A percentile compares a stretch with the other conserved stretches of the same genome.
Conservation (phyloP, 2,329 filamentous ascomycete species). For the Ophiosphaerella narmari region DNA sequence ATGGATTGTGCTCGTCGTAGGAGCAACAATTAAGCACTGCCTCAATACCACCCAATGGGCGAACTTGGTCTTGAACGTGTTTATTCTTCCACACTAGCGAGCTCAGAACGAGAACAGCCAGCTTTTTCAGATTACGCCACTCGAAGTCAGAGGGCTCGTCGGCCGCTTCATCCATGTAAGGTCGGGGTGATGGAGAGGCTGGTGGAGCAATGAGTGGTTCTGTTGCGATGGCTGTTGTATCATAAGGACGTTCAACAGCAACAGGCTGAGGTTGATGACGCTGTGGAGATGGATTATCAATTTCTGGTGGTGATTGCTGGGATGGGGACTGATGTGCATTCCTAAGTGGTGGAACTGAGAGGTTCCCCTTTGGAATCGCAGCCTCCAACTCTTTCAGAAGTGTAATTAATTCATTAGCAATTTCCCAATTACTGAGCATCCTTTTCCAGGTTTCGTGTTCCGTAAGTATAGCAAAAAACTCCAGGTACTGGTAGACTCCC, state of each 20-base stretch:
- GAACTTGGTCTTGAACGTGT: slow-evolving; percentile 84
- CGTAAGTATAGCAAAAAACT: slow-evolving; percentile 88
- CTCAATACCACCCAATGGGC: slow-evolving; percentile 83
- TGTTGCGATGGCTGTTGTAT: slow-evolving; percentile 52
- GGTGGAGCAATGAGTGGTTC: slow-evolving; percentile 49
- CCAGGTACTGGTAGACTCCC: slow-evolving; percentile 89
- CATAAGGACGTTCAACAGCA: slow-evolving; percentile 69
- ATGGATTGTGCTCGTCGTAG: slow-evolving; percentile 92
- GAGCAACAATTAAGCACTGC: slow-evolving; percentile 85
- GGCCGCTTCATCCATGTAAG: slow-evolving; percentile 51
- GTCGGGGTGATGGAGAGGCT: slow-evolving; percentile 46
- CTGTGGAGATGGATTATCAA: slow-evolving; percentile 12
- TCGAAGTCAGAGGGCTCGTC: slow-evolving; percentile 70
- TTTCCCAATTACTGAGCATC: slow-evolving; percentile 89
- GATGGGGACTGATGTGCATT: slow-evolving; percentile 39
- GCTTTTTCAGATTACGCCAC: slow-evolving; percentile 86
- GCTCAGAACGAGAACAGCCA: slow-evolving; percentile 88
- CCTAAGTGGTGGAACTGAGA: slow-evolving; percentile 63
- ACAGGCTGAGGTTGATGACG: slow-evolving; percentile 39
- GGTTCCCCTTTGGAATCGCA: slow-evolving; percentile 72
- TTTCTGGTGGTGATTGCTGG: slow-evolving; percentile 38
- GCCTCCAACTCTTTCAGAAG: slow-evolving; percentile 85
- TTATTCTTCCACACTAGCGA: slow-evolving; percentile 86
- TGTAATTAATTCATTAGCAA: slow-evolving; percentile 84
- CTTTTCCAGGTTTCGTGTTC: slow-evolving; percentile 83